These are phyloP conservation scores for Obba rivulosa DNA, from an alignment of 768 basidiomycete genomes.

Conservation along the genomic window DNA sequence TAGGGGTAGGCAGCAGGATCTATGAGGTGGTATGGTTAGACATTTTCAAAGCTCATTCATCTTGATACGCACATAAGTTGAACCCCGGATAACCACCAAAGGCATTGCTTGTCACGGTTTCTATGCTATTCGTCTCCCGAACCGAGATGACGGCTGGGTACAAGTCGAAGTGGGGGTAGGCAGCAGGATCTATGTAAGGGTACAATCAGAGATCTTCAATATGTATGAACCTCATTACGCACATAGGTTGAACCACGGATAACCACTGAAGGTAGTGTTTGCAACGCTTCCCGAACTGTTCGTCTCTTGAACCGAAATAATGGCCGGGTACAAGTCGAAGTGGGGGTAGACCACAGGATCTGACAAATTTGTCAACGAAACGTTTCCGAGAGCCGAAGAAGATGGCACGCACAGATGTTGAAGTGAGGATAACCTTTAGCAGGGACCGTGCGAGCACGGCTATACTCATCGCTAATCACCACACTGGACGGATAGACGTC, in stretches of 20 bases:
- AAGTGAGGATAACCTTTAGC: constrained; percentile 10
- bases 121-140: not conserved
- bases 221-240: not conserved
- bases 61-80: constrained; percentile 11
- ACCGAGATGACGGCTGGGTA: constrained; percentile 24
- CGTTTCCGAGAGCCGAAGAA: not conserved
- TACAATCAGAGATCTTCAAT: too few relatives aligned
- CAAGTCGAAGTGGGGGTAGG: constrained; percentile 35
- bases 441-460: not conserved
- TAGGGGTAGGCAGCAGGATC: constrained; percentile 36
- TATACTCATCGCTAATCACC: not conserved
- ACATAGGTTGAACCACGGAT: constrained; percentile 32
- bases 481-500: constrained; percentile 23
- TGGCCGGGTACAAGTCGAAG: constrained; percentile 23
- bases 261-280: too few relatives aligned
- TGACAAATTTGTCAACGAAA: not conserved
- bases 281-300: too few relatives aligned
- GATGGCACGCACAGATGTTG: constrained; percentile 9
- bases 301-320: too few relatives aligned
- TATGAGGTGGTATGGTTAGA: too few relatives aligned
- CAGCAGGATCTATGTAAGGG: constrained; percentile 27
- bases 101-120: constrained; percentile 2
- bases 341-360: constrained; percentile 23
- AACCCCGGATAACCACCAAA: constrained; percentile 10
- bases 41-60: too few relatives aligned